Evolutionary conservation across 2,329 filamentous ascomycete species (phyloP).

Genomic region (Exophiala mesophila): DNA sequence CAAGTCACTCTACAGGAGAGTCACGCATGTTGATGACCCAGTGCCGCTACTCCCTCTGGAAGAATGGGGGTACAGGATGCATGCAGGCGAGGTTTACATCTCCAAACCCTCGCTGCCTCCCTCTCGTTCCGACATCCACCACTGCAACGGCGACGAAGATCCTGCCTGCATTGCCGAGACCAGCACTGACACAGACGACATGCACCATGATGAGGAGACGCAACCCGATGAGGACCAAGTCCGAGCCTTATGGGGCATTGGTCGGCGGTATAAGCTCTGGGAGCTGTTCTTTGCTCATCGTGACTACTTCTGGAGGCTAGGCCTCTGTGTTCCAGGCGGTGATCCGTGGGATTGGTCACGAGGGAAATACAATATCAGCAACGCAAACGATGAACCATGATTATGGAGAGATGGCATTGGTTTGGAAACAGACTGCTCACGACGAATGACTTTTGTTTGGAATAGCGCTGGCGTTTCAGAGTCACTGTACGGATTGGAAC

Average conservation of each 20-base stretch:
- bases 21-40: conserved; percentile 83
- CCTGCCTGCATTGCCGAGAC: conserved; percentile 61
- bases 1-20: conserved; percentile 58
- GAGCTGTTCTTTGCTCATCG: conserved; percentile 87
- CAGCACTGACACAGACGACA: neutral
- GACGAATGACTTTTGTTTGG: no score
- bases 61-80: conserved; percentile 83
- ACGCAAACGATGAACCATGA: conserved; percentile 19
- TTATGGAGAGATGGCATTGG: no score
- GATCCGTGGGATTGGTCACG: conserved; percentile 33
- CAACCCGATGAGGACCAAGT: conserved; percentile 15
- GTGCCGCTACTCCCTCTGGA: conserved; percentile 78
- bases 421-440: no score
- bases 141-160: conserved; percentile 70
- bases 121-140: conserved; percentile 59
- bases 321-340: conserved; percentile 79
- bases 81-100: conserved; percentile 86
- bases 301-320: conserved; percentile 94
- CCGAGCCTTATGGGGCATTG: conserved; percentile 32
- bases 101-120: conserved; percentile 66
- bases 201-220: conserved; percentile 26
- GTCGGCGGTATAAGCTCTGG: conserved; percentile 71
- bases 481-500: no score
- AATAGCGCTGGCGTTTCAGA: no score
- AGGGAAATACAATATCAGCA: conserved; percentile 15